These are phyloP conservation scores for Metschnikowia colocasiae DNA, from an alignment of 805 yeast genomes.

Conservation along the genomic window DNA sequence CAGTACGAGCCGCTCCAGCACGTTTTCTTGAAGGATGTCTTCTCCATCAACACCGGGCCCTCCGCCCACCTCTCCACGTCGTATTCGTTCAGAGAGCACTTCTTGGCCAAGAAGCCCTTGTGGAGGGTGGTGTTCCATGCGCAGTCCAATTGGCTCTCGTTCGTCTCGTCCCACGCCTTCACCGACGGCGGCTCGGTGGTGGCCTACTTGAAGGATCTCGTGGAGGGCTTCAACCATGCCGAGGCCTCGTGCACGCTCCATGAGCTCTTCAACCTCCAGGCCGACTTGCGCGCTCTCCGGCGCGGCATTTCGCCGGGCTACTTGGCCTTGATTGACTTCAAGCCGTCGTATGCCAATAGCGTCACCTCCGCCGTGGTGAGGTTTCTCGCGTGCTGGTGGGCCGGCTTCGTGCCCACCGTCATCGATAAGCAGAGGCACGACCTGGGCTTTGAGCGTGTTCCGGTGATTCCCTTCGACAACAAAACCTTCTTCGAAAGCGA, in stretches of 20 bases:
- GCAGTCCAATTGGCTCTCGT: constrained; percentile 11
- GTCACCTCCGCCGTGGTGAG: constrained; percentile 2
- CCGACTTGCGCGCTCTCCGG: constrained; percentile 8
- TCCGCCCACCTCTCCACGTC: constrained; percentile 1
- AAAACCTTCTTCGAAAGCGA: constrained; percentile 10
- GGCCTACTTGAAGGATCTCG: constrained; percentile 10
- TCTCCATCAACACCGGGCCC: background rate
- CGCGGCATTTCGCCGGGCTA: constrained; percentile 8
- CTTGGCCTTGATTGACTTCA: constrained; percentile 1
- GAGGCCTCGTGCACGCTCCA: background rate
- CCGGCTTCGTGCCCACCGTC: constrained; percentile 8
- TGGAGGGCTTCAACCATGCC: constrained; percentile 7
- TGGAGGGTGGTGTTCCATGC: constrained; percentile 9
- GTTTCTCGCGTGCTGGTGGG: constrained; percentile 5
- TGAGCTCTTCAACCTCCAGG: constrained; percentile 6
- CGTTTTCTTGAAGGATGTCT: constrained; percentile 9
- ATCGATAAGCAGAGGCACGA: constrained; percentile 10
- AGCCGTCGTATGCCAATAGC: constrained; percentile 5
- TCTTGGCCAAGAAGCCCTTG: background rate
- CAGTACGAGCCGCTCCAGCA: constrained; percentile 8
- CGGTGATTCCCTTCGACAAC: constrained; percentile 6
- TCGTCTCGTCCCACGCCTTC: constrained; percentile 8
- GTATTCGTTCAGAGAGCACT: constrained; percentile 4
- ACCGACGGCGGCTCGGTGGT: constrained; percentile 12
- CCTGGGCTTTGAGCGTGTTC: constrained; percentile 8